Evolutionary conservation across 169 alveolate species (phyloP).

Genomic region (Fabrea salina): DNA sequence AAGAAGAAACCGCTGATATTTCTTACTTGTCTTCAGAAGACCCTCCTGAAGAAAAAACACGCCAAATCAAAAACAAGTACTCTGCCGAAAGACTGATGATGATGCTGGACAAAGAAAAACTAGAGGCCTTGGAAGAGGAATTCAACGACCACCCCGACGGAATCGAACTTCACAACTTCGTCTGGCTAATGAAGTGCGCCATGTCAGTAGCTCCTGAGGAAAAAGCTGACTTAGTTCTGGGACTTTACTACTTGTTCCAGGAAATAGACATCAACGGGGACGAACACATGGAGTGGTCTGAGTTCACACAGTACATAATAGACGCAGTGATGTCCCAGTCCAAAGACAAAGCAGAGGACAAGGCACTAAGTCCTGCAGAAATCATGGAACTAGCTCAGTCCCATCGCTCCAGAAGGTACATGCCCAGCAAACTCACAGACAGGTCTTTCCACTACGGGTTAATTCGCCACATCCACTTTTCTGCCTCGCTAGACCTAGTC

Average conservation of each 20-base stretch:
- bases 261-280: constrained; percentile 46
- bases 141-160: constrained; percentile 78
- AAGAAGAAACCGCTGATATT: constrained; percentile 12
- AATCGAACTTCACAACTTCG: constrained; percentile 60
- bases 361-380: constrained; percentile 53
- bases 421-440: constrained; percentile 39
- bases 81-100: constrained; percentile 68
- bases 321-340: constrained; percentile 65
- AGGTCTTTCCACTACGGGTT: constrained; percentile 48
- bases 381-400: constrained; percentile 54
- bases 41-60: not conserved
- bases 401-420: constrained; percentile 51
- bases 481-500: constrained; percentile 27
- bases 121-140: constrained; percentile 74
- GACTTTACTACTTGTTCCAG: constrained; percentile 31
- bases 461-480: constrained; percentile 33
- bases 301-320: constrained; percentile 68
- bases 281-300: constrained; percentile 56
- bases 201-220: constrained; percentile 59
- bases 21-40: constrained; percentile 14
- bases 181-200: constrained; percentile 73
- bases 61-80: constrained; percentile 28
- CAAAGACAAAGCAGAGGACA: constrained; percentile 36
- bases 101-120: constrained; percentile 71
- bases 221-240: constrained; percentile 68